phyloP scores from a whole-genome alignment of 2,329 filamentous ascomycete species.

The Endocalyx cinctus region DNA sequence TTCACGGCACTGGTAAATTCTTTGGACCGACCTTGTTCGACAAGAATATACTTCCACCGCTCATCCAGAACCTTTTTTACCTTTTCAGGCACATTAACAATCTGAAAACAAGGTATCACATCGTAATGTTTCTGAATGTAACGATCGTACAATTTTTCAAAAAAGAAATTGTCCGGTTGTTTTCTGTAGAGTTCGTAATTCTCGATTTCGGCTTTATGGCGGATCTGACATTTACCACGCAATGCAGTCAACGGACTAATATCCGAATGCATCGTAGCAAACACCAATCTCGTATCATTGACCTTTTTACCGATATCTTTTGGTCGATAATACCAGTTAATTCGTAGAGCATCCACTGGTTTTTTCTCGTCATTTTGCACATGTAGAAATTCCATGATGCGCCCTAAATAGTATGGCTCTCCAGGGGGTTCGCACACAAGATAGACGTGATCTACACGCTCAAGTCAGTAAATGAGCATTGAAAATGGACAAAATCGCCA shows the following conservation, averaged over 20 bases:
- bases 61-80: slow-evolving; percentile 96
- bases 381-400: slow-evolving; percentile 97
- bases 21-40: slow-evolving; percentile 89
- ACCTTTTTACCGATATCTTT: slow-evolving; percentile 92
- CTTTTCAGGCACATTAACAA: slow-evolving; percentile 92
- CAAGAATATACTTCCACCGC: slow-evolving; percentile 92
- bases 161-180: slow-evolving; percentile 87
- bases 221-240: slow-evolving; percentile 88
- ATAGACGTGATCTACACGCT: slow-evolving; percentile 69
- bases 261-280: slow-evolving; percentile 98
- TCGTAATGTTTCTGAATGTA: slow-evolving; percentile 99
- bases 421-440: slow-evolving; percentile 95
- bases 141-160: slow-evolving; percentile 93
- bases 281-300: slow-evolving; percentile 84
- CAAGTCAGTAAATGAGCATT: slow-evolving; percentile 26
- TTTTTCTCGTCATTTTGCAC: slow-evolving; percentile 66
- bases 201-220: slow-evolving; percentile 80
- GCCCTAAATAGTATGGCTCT: slow-evolving; percentile 94
- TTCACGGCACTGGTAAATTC: slow-evolving; percentile 95
- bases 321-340: slow-evolving; percentile 98
- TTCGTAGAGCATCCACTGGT: slow-evolving; percentile 79
- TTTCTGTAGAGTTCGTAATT: slow-evolving; percentile 82
- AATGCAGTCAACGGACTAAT: slow-evolving; percentile 87
- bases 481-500: slow-evolving; percentile 5
- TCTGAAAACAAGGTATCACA: slow-evolving; percentile 82